Percentiles rank a stretch among this genome's conserved stretches.
Evolutionary conservation across 768 basidiomycete genomes (phyloP).

Genomic region (Mycena pura): DNA sequence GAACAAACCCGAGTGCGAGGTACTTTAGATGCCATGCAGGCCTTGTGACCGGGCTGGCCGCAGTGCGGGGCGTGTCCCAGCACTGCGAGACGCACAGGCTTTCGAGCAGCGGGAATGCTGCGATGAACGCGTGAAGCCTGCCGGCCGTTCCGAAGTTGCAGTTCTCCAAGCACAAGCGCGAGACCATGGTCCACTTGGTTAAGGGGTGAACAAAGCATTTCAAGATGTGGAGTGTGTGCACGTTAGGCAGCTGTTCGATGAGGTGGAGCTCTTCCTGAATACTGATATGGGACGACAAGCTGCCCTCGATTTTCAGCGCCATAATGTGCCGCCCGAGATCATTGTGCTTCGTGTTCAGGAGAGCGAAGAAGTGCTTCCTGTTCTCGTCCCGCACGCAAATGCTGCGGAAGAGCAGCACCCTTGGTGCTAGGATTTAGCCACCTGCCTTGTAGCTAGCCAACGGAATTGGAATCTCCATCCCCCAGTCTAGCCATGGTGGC

Average conservation of each 20-base stretch:
- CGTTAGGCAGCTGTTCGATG: neutral
- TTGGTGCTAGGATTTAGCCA: no score
- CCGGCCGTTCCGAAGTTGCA: neutral
- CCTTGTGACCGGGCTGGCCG: neutral
- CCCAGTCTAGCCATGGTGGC: no score
- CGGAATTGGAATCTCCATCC: no score
- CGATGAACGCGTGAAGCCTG: slow-evolving; percentile 9
- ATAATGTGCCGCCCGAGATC: neutral
- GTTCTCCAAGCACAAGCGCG: slow-evolving; percentile 1
- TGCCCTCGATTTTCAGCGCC: neutral
- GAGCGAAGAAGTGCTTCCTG: neutral
- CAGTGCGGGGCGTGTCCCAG: neutral
- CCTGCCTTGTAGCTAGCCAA: no score
- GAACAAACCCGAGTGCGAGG: slow-evolving; percentile 17
- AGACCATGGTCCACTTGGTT: neutral
- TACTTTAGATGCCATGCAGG: slow-evolving; percentile 6
- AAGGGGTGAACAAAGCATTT: neutral
- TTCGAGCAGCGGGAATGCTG: slow-evolving; percentile 4
- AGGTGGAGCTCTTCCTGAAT: neutral
- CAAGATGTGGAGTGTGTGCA: slow-evolving; percentile 7
- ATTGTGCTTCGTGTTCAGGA: neutral
- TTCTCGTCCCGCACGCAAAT: slow-evolving; percentile 1
- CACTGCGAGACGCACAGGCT: slow-evolving; percentile 17
- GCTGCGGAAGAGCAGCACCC: slow-evolving; percentile 10
- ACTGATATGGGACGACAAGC: no score